Evolutionary conservation across 2,329 filamentous ascomycete species (phyloP).

Genomic region (Nakataea oryzae): DNA sequence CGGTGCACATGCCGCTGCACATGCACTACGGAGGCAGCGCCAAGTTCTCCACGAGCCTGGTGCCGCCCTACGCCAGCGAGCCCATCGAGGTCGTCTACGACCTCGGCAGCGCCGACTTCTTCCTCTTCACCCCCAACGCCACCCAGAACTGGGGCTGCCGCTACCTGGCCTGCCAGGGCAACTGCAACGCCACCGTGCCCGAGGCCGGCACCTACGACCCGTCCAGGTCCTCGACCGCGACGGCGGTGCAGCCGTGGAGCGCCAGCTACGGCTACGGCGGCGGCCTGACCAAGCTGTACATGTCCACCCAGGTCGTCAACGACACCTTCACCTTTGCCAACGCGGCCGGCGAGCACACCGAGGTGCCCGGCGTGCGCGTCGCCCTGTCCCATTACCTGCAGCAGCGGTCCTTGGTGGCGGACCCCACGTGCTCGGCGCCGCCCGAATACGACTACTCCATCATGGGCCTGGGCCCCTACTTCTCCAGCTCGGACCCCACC

Average conservation of each 20-base stretch:
- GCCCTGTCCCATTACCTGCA: neutral
- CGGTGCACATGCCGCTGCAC: constrained; percentile 1
- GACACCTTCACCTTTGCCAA: neutral
- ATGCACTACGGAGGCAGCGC: neutral
- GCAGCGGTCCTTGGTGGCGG: neutral
- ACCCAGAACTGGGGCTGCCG: constrained; percentile 1
- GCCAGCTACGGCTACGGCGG: neutral
- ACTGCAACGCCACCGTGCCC: neutral
- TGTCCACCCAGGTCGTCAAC: neutral
- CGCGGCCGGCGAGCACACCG: no score
- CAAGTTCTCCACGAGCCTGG: neutral
- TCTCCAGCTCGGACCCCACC: neutral
- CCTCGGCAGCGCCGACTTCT: constrained; percentile 1
- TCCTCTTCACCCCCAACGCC: neutral
- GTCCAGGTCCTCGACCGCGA: neutral
- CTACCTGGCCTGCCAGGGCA: neutral
- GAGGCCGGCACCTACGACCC: neutral
- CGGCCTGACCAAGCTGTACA: neutral
- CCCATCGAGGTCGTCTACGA: neutral
- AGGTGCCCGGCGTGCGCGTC: neutral
- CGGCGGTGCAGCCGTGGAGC: neutral
- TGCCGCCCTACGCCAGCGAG: neutral
- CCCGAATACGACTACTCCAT: neutral
- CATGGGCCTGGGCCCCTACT: neutral
- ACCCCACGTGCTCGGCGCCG: neutral